phyloP scores from a whole-genome alignment of 805 yeast species.

The Lachancea thermotolerans region DNA sequence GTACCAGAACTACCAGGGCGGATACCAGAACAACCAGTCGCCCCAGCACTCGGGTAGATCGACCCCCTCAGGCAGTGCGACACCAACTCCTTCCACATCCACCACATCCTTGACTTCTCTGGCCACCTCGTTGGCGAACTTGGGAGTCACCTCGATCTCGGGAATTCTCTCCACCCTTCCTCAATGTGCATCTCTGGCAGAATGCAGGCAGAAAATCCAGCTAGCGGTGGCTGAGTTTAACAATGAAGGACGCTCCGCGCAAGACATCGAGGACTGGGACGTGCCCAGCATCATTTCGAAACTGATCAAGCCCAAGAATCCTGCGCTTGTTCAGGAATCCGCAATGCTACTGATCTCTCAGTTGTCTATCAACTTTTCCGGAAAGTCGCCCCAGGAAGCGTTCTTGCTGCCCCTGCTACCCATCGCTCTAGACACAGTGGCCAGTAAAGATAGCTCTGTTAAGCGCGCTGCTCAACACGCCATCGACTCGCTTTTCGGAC shows the following conservation, averaged over 20 bases:
- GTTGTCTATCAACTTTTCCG: conserved; percentile 57
- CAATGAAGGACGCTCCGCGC: conserved; percentile 36
- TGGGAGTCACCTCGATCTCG: conserved; percentile 61
- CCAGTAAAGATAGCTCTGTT: conserved; percentile 85
- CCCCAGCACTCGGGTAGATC: conserved; percentile 17
- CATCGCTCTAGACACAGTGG: conserved; percentile 59
- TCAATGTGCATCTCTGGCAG: conserved; percentile 30
- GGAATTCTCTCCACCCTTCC: conserved; percentile 38
- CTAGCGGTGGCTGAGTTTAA: conserved; percentile 42
- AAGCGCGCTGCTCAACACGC: conserved; percentile 82
- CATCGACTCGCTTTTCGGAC: conserved; percentile 58
- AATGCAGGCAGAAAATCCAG: conserved; percentile 31
- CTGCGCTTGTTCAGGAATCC: conserved; percentile 71
- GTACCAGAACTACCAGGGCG: conserved; percentile 13
- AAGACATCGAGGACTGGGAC: conserved; percentile 55
- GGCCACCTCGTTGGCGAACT: conserved; percentile 59
- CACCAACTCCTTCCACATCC: conserved; percentile 44
- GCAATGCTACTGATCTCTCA: conserved; percentile 54
- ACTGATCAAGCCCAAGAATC: conserved; percentile 65
- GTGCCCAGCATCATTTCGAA: conserved; percentile 56
- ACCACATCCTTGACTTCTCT: conserved; percentile 70
- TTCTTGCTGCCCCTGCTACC: conserved; percentile 59
- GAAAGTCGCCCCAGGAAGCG: conserved; percentile 68
- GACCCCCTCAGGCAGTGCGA: conserved; percentile 31
- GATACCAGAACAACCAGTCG: conserved; percentile 21